phyloP scores from a whole-genome alignment of 345 rosid species.

The Eucalyptus curtisii region DNA sequence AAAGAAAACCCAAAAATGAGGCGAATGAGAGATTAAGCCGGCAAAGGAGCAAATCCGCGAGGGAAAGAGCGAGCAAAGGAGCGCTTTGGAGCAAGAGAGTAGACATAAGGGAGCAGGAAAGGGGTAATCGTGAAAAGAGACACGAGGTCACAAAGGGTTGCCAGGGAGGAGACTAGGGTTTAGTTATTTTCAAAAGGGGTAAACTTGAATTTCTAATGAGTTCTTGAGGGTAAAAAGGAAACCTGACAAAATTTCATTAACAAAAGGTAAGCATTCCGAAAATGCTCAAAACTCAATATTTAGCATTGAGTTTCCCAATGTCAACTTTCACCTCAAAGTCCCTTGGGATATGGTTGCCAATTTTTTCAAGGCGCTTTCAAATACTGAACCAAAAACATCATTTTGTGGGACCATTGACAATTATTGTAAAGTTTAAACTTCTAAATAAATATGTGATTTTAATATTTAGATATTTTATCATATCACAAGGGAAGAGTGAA shows the following conservation, averaged over 20 bases:
- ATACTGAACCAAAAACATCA: too few species aligned
- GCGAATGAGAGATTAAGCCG: background rate
- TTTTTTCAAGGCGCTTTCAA: too few species aligned
- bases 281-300: too few species aligned
- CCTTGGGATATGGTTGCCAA: too few species aligned
- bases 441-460: too few species aligned
- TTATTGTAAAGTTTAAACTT: too few species aligned
- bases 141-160: background rate
- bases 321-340: too few species aligned
- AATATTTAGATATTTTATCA: too few species aligned
- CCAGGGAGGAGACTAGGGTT: background rate
- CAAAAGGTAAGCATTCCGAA: too few species aligned
- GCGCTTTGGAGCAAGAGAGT: background rate
- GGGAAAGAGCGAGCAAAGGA: background rate
- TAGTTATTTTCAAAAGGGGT: background rate
- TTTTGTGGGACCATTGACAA: accelerated
- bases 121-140: background rate
- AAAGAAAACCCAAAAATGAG: background rate
- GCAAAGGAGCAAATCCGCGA: background rate
- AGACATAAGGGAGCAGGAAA: background rate
- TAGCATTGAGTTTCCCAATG: too few species aligned
- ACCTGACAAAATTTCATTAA: background rate
- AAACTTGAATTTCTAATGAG: background rate
- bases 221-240: background rate
- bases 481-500: background rate